Evolutionary conservation across 108 stramenopile species (phyloP).

Genomic region (Cyclostephanos tholiformis): DNA sequence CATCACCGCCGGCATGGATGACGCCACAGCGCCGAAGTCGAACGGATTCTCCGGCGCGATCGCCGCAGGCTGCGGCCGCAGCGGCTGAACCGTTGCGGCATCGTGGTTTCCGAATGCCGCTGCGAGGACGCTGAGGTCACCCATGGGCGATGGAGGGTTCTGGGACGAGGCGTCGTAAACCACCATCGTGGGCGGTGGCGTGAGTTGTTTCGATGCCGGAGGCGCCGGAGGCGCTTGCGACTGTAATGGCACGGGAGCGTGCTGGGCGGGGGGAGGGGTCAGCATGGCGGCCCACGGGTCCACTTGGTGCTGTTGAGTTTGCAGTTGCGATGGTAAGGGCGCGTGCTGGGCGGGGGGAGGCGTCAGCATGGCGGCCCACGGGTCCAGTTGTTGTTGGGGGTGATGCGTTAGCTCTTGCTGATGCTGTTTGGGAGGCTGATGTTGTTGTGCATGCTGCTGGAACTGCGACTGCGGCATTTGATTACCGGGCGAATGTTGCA

Average conservation of each 20-base stretch:
- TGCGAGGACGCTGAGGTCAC: slow-evolving; percentile 9
- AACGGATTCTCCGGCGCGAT: slow-evolving; percentile 19
- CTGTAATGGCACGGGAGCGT: neutral
- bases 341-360: slow-evolving; percentile 1
- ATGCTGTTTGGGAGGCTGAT: neutral
- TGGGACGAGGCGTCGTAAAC: neutral
- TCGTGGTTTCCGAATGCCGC: neutral
- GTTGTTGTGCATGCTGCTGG: neutral
- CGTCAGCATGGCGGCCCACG: slow-evolving; percentile 22
- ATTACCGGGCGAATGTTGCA: neutral
- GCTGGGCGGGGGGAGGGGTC: neutral
- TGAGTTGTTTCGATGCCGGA: slow-evolving; percentile 1
- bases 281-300: slow-evolving; percentile 29
- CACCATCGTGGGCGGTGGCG: slow-evolving; percentile 24
- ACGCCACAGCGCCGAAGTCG: slow-evolving; percentile 15
- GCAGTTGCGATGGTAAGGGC: neutral
- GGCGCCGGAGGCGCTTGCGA: neutral
- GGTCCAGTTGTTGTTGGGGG: slow-evolving; percentile 3
- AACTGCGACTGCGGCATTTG: neutral
- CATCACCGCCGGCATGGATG: slow-evolving; percentile 12
- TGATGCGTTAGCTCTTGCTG: slow-evolving; percentile 5
- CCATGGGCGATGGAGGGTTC: slow-evolving; percentile 34
- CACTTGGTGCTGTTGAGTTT: neutral
- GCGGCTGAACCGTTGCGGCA: neutral
- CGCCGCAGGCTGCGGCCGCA: neutral